A percentile compares a stretch with the other conserved stretches of the same genome.
These are phyloP conservation scores for Trematosphaeria pertusa DNA, from an alignment of 2,329 filamentous ascomycete genomes.

Conservation along the genomic window DNA sequence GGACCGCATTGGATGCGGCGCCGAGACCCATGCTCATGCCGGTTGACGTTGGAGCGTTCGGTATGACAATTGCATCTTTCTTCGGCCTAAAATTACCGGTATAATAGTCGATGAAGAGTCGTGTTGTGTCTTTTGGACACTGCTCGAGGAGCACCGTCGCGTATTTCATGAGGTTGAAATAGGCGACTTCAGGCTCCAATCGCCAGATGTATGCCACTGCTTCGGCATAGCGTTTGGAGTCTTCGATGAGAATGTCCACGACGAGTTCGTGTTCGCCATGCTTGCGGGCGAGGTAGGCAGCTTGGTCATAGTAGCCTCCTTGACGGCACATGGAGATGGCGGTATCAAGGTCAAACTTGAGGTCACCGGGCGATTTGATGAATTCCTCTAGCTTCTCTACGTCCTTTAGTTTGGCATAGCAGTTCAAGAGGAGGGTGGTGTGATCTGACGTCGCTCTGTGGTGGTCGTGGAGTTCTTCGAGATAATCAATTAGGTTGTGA, in stretches of 20 bases:
- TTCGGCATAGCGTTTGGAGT: slow-evolving; percentile 87
- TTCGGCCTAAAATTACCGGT: slow-evolving; percentile 82
- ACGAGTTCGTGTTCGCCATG: slow-evolving; percentile 94
- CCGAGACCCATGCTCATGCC: slow-evolving; percentile 49
- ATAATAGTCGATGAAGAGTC: slow-evolving; percentile 93
- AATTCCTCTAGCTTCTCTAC: slow-evolving; percentile 95
- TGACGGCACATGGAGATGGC: slow-evolving; percentile 98
- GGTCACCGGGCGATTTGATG: slow-evolving; percentile 91
- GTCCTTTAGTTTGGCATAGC: slow-evolving; percentile 97
- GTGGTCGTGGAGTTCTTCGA: slow-evolving; percentile 95
- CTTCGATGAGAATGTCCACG: slow-evolving; percentile 93
- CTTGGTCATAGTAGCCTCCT: slow-evolving; percentile 95
- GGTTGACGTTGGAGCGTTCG: slow-evolving; percentile 55
- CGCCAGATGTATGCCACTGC: slow-evolving; percentile 92
- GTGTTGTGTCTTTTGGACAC: slow-evolving; percentile 80
- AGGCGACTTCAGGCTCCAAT: slow-evolving; percentile 79
- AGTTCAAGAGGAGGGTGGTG: slow-evolving; percentile 92
- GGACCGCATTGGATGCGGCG: slow-evolving; percentile 75
- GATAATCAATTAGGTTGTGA: slow-evolving; percentile 94
- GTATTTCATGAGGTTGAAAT: slow-evolving; percentile 92
- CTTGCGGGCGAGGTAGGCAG: slow-evolving; percentile 91
- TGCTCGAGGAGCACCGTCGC: slow-evolving; percentile 89
- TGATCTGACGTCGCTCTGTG: slow-evolving; percentile 93
- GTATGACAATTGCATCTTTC: slow-evolving; percentile 64
- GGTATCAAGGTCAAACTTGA: slow-evolving; percentile 96